These are phyloP conservation scores for Linnemannia zychae DNA, from an alignment of 192 early-diverging fungal species.

Conservation along the genomic window DNA sequence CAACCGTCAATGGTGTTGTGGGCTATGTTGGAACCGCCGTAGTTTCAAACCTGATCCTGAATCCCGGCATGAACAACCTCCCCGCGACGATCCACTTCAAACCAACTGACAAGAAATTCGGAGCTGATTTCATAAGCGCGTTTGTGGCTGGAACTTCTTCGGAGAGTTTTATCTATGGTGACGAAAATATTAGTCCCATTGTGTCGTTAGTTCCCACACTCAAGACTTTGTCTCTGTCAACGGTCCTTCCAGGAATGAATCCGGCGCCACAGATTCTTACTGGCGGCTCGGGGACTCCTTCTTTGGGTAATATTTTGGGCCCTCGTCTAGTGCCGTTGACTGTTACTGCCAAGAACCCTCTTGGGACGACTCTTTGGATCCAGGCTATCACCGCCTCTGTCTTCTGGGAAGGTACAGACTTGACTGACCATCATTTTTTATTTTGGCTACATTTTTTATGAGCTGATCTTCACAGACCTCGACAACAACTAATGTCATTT, in stretches of 20 bases:
- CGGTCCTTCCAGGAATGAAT: conserved; percentile 30
- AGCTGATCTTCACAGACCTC: background rate
- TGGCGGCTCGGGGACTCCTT: conserved; percentile 17
- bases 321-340: conserved; percentile 40
- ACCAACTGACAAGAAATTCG: conserved; percentile 18
- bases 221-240: conserved; percentile 17
- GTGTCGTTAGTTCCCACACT: conserved; percentile 17
- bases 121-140: conserved; percentile 24
- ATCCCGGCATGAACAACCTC: conserved; percentile 19
- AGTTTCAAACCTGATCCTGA: conserved; percentile 23
- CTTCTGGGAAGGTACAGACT: conserved; percentile 15
- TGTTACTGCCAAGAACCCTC: conserved; percentile 19
- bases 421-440: background rate
- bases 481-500: no score
- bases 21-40: conserved; percentile 28
- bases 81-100: conserved; percentile 20
- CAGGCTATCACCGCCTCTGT: conserved; percentile 19
- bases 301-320: conserved; percentile 21
- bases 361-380: conserved; percentile 20
- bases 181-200: conserved; percentile 13
- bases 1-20: conserved; percentile 15
- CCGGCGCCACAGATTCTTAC: conserved; percentile 30
- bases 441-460: background rate
- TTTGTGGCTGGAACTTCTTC: conserved; percentile 30
- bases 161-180: conserved; percentile 26